These are phyloP conservation scores for Kuraishia capsulata DNA, from an alignment of 805 yeast species.

Conservation along the genomic window DNA sequence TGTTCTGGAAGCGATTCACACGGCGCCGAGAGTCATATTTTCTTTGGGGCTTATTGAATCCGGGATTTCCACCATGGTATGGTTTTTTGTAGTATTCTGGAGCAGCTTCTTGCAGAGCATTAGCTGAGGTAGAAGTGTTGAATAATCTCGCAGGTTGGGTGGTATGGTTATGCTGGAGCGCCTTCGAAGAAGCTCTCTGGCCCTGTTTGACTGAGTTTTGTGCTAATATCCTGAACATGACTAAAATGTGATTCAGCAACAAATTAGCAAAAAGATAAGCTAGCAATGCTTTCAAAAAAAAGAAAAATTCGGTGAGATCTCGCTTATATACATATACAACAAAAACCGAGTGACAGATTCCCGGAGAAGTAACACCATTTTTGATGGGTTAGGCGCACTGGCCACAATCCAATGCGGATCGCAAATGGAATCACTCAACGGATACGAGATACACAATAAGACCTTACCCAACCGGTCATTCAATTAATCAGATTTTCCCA, in stretches of 20 bases:
- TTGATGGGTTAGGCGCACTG: not conserved
- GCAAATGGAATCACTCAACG: not conserved
- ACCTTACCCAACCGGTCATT: not conserved
- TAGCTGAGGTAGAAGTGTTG: slow-evolving; percentile 11
- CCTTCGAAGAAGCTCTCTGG: slow-evolving; percentile 22
- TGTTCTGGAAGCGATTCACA: slow-evolving; percentile 3
- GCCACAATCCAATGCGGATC: not conserved
- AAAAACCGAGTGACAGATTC: too few relatives aligned
- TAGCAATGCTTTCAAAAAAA: too few relatives aligned
- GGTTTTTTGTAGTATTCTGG: slow-evolving; percentile 6
- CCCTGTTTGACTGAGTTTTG: slow-evolving; percentile 20
- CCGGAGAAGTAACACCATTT: too few relatives aligned
- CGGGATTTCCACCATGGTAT: slow-evolving; percentile 4
- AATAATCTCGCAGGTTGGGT: slow-evolving; percentile 14
- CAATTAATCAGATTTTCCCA: not conserved
- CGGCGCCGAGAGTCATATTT: slow-evolving; percentile 9
- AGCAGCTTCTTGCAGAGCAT: not conserved
- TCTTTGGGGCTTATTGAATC: not conserved
- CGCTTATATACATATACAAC: too few relatives aligned
- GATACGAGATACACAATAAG: not conserved
- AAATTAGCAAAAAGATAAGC: not conserved
- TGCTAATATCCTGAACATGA: slow-evolving; percentile 21
- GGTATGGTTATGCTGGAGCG: slow-evolving; percentile 18
- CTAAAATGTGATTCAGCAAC: not conserved
- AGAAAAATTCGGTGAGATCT: too few relatives aligned